phyloP scores from a whole-genome alignment of 306 rosid species.

The Vigna angularis region DNA sequence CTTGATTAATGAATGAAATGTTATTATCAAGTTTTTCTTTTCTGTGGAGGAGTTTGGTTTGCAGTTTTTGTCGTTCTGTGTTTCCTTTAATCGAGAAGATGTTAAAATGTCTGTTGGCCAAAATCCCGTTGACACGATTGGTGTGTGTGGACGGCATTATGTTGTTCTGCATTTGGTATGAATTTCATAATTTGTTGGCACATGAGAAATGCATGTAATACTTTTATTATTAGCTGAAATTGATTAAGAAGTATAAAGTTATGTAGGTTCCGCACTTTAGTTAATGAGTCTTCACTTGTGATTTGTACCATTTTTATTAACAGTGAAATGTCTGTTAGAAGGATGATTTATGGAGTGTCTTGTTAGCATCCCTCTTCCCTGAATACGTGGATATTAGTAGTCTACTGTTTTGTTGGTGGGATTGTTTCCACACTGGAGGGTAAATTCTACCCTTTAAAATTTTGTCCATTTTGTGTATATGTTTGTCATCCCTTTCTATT shows the following conservation, averaged over 20 bases:
- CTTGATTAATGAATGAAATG: constrained; percentile 18
- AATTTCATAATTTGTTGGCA: not conserved
- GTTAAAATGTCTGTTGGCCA: not conserved
- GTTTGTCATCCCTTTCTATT: not conserved
- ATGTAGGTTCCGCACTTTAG: not conserved
- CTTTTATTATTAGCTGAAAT: too few species aligned
- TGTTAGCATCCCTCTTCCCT: not conserved
- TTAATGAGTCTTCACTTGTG: not conserved
- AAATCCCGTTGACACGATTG: not conserved
- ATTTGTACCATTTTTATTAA: not conserved
- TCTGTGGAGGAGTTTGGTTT: not conserved
- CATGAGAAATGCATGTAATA: not conserved
- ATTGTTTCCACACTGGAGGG: not conserved
- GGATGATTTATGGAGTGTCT: not conserved
- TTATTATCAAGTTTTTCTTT: constrained; percentile 6
- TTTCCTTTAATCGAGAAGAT: not conserved
- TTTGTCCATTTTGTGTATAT: constrained; percentile 24
- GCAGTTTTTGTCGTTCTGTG: not conserved
- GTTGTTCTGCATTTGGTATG: constrained; percentile 1
- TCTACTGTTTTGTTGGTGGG: not conserved
- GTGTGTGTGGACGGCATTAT: not conserved
- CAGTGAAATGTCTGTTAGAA: not conserved
- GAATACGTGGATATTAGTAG: constrained; percentile 1
- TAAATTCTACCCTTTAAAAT: constrained; percentile 16
- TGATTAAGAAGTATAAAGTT: not conserved